Evolutionary conservation across 768 basidiomycete genomes (phyloP).

Genomic region (Psilocybe tampanensis): DNA sequence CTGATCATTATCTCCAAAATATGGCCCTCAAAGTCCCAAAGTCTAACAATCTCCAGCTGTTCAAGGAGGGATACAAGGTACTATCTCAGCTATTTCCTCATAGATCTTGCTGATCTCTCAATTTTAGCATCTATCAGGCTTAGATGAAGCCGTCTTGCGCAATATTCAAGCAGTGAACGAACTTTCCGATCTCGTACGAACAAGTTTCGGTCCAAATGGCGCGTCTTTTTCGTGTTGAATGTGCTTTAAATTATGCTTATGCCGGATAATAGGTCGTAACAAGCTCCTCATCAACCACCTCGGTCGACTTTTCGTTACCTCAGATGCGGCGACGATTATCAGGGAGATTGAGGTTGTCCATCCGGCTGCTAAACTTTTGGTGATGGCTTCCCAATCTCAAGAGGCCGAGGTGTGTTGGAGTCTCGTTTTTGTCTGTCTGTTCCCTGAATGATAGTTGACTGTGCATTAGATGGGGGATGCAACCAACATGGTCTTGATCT

Average conservation of each 20-base stretch:
- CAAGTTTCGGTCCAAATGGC: slow-evolving; percentile 97
- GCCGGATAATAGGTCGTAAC: slow-evolving; percentile 71
- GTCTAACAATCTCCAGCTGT: slow-evolving; percentile 84
- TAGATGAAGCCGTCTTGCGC: slow-evolving; percentile 96
- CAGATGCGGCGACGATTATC: slow-evolving; percentile 98
- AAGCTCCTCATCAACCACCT: slow-evolving; percentile 98
- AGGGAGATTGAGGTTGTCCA: slow-evolving; percentile 98
- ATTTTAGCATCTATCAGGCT: slow-evolving; percentile 70
- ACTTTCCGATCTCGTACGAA: slow-evolving; percentile 91
- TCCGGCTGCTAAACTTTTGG: slow-evolving; percentile 98
- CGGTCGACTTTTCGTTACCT: slow-evolving; percentile 94
- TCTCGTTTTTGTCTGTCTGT: not conserved
- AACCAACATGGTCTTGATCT: slow-evolving; percentile 93
- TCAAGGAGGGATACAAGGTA: slow-evolving; percentile 98
- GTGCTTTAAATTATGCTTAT: not conserved
- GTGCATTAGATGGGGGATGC: slow-evolving; percentile 90
- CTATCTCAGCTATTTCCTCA: not conserved
- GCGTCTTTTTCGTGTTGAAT: slow-evolving; percentile 32
- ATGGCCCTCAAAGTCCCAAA: slow-evolving; percentile 98
- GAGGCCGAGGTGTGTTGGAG: slow-evolving; percentile 76
- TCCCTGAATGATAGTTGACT: not conserved
- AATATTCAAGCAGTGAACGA: slow-evolving; percentile 97
- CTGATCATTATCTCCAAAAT: slow-evolving; percentile 21
- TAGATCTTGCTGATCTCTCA: slow-evolving; percentile 4
- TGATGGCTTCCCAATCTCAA: slow-evolving; percentile 97